These are phyloP conservation scores for Cadophora sp. DNA, from an alignment of 2,329 filamentous ascomycete genomes.

Conservation along the genomic window DNA sequence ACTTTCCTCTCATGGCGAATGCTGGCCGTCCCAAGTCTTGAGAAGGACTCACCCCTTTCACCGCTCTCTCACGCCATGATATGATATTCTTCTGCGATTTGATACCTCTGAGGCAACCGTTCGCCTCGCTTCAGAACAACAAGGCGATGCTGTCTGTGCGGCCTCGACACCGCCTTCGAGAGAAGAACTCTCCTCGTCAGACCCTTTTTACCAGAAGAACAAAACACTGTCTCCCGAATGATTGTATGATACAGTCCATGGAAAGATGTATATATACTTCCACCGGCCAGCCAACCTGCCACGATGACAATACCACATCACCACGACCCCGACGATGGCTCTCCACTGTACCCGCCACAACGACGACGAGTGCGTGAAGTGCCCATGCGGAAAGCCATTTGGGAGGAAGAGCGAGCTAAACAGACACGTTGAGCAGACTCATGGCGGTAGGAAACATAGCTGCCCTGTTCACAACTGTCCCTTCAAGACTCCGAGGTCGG, in stretches of 20 bases:
- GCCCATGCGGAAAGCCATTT: neutral
- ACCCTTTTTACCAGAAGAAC: neutral
- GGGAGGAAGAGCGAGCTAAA: neutral
- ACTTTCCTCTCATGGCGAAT: too few relatives aligned
- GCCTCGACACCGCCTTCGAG: neutral
- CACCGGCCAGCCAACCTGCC: neutral
- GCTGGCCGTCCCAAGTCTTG: neutral
- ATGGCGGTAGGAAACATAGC: neutral
- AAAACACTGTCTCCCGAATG: neutral
- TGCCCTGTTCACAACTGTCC: neutral
- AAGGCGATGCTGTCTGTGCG: conserved; percentile 1
- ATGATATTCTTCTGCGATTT: neutral
- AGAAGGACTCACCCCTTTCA: neutral
- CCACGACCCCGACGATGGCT: neutral
- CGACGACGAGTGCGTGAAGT: neutral
- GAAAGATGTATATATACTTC: neutral
- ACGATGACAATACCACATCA: neutral
- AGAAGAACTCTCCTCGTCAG: neutral
- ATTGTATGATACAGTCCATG: neutral
- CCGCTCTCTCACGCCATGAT: neutral
- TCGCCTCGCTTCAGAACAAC: neutral
- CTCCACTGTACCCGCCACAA: neutral
- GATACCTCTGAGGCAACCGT: neutral
- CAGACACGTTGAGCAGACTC: neutral
- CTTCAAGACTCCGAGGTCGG: neutral